These are phyloP conservation scores for Amyloporia xantha DNA, from an alignment of 768 basidiomycete genomes.

Conservation along the genomic window DNA sequence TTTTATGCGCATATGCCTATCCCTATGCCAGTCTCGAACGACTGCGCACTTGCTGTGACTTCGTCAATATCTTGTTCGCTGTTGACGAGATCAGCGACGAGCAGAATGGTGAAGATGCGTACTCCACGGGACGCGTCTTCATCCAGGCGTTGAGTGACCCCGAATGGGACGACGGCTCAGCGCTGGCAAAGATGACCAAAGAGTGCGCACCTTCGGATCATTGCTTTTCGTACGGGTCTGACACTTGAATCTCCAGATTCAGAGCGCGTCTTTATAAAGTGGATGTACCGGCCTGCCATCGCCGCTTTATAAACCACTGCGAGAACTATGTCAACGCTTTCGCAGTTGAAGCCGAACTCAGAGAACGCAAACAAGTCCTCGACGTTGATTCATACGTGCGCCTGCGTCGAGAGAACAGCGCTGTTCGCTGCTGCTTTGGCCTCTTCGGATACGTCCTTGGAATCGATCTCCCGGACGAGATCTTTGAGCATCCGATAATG, in stretches of 20 bases:
- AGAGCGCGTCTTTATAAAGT: slow-evolving; percentile 33
- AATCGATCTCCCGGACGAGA: slow-evolving; percentile 22
- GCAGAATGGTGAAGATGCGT: slow-evolving; percentile 8
- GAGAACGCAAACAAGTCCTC: slow-evolving; percentile 16
- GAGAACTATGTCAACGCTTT: slow-evolving; percentile 36
- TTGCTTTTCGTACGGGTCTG: not conserved
- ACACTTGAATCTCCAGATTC: slow-evolving; percentile 34
- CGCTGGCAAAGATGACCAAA: slow-evolving; percentile 8
- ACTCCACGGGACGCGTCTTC: slow-evolving; percentile 7
- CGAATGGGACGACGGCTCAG: slow-evolving; percentile 10
- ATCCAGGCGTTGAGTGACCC: slow-evolving; percentile 8
- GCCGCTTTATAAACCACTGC: slow-evolving; percentile 4
- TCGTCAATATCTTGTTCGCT: slow-evolving; percentile 11
- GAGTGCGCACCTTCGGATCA: slow-evolving; percentile 3
- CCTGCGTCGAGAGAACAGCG: slow-evolving; percentile 24
- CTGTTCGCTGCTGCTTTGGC: slow-evolving; percentile 18
- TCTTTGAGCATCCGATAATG: slow-evolving; percentile 18
- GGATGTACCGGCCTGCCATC: slow-evolving; percentile 3
- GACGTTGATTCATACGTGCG: slow-evolving; percentile 16
- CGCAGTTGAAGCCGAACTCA: slow-evolving; percentile 24
- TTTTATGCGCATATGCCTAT: slow-evolving; percentile 10
- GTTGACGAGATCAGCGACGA: slow-evolving; percentile 16
- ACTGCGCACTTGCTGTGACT: slow-evolving; percentile 10
- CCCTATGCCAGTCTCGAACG: slow-evolving; percentile 7
- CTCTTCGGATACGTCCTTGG: slow-evolving; percentile 21